phyloP scores from a whole-genome alignment of 176 grass and related monocot species.

The Elymus sibiricus region DNA sequence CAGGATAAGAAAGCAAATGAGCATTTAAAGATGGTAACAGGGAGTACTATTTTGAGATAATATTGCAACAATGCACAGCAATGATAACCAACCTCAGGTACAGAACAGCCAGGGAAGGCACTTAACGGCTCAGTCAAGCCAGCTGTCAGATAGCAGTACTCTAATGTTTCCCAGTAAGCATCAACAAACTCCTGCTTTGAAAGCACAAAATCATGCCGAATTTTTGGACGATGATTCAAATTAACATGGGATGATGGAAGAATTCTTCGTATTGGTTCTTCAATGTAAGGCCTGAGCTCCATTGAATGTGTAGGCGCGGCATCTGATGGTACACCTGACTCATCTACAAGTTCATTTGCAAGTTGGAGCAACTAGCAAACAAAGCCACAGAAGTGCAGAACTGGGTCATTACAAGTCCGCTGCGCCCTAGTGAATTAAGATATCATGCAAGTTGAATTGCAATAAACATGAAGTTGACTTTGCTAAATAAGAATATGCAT shows the following conservation, averaged over 20 bases:
- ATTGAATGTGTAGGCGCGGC: slow-evolving; percentile 59
- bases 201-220: slow-evolving; percentile 92
- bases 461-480: slow-evolving; percentile 1
- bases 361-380: slow-evolving; percentile 70
- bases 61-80: slow-evolving; percentile 8
- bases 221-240: slow-evolving; percentile 36
- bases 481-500: not conserved
- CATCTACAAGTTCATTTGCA: slow-evolving; percentile 51
- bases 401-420: not conserved
- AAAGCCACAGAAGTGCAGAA: not conserved
- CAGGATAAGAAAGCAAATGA: slow-evolving; percentile 8
- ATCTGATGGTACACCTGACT: slow-evolving; percentile 41
- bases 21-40: slow-evolving; percentile 9
- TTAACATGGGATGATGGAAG: slow-evolving; percentile 51
- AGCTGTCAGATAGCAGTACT: slow-evolving; percentile 78
- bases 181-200: slow-evolving; percentile 66
- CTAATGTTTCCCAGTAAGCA: slow-evolving; percentile 95
- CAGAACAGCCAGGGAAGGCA: slow-evolving; percentile 90
- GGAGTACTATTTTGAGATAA: not conserved
- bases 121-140: slow-evolving; percentile 51
- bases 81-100: slow-evolving; percentile 61
- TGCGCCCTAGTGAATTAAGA: not conserved
- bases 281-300: slow-evolving; percentile 92
- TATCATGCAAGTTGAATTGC: slow-evolving; percentile 10
- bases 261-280: slow-evolving; percentile 74